Conservation (phyloP, 768 basidiomycete species). For the Suillus fuscotomentosus region DNA sequence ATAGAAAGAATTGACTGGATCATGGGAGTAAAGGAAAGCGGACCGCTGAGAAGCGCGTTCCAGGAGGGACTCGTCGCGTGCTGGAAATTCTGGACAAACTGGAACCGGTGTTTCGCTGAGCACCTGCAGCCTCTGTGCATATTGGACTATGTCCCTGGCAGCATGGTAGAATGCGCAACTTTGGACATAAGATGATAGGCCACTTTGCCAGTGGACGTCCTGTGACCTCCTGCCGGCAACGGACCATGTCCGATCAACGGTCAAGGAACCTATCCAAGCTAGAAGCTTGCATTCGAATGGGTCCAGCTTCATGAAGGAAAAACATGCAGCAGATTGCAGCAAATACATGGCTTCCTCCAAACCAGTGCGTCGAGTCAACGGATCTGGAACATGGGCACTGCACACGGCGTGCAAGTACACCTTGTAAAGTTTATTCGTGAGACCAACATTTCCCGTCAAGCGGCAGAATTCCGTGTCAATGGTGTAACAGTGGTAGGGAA, state of each 20-base stretch:
- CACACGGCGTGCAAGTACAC: constrained; percentile 43
- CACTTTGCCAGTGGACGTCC: constrained; percentile 27
- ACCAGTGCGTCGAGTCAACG: constrained; percentile 40
- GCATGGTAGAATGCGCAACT: constrained; percentile 23
- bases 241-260: constrained; percentile 34
- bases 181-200: constrained; percentile 26
- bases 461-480: constrained; percentile 26
- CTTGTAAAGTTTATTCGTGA: constrained; percentile 28
- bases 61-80: constrained; percentile 14
- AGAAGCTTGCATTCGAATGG: constrained; percentile 28
- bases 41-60: constrained; percentile 14
- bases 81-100: constrained; percentile 14
- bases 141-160: constrained; percentile 9
- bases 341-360: constrained; percentile 38
- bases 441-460: constrained; percentile 18
- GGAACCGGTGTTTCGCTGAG: constrained; percentile 2
- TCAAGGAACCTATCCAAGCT: constrained; percentile 28
- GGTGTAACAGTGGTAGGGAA: constrained; percentile 20
- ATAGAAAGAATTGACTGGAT: neutral
- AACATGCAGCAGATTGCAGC: constrained; percentile 32
- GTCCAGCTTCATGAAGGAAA: constrained; percentile 37
- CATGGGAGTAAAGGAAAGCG: constrained; percentile 13
- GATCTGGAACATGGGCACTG: constrained; percentile 33
- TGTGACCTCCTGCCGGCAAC: constrained; percentile 35
- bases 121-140: constrained; percentile 6